phyloP scores from a whole-genome alignment of 352 stramenopile species.

The Phytophthora melonis region DNA sequence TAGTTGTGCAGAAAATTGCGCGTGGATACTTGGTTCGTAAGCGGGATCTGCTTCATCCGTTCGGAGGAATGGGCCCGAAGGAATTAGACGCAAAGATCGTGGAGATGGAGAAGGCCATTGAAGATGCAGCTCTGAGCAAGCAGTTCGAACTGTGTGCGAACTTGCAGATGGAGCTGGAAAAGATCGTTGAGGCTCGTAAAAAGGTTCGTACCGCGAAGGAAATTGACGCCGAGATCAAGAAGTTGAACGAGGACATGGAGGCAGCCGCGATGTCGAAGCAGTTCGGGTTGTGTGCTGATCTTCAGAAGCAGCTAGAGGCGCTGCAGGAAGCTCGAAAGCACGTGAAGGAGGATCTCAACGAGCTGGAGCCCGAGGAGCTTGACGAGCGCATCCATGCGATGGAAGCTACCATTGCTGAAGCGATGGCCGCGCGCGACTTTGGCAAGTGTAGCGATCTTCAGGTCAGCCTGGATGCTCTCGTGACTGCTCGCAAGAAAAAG shows the following conservation, averaged over 20 bases:
- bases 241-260: conserved; percentile 84
- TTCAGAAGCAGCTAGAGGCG: conserved; percentile 85
- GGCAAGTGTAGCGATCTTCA: conserved; percentile 82
- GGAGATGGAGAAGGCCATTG: conserved; percentile 81
- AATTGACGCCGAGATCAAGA: conserved; percentile 82
- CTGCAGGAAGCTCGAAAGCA: conserved; percentile 78
- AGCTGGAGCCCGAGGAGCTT: conserved; percentile 84
- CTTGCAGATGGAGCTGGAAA: conserved; percentile 86
- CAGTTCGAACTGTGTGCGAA: conserved; percentile 89
- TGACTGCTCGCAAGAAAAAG: conserved; percentile 85
- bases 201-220: conserved; percentile 90
- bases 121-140: conserved; percentile 79
- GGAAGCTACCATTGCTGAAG: conserved; percentile 72
- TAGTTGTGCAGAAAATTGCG: conserved; percentile 80
- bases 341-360: conserved; percentile 87
- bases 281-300: conserved; percentile 80
- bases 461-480: conserved; percentile 69
- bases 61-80: conserved; percentile 79
- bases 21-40: conserved; percentile 81
- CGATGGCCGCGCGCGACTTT: conserved; percentile 85
- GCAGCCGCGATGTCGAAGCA: conserved; percentile 76
- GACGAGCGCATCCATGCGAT: conserved; percentile 82
- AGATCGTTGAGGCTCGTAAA: conserved; percentile 82
- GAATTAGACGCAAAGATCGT: conserved; percentile 83
- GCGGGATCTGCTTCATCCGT: conserved; percentile 79